A percentile compares a stretch with the other conserved stretches of the same genome.
Evolutionary conservation across 345 rosid genomes (phyloP).

Genomic region (Erucastrum elatum): DNA sequence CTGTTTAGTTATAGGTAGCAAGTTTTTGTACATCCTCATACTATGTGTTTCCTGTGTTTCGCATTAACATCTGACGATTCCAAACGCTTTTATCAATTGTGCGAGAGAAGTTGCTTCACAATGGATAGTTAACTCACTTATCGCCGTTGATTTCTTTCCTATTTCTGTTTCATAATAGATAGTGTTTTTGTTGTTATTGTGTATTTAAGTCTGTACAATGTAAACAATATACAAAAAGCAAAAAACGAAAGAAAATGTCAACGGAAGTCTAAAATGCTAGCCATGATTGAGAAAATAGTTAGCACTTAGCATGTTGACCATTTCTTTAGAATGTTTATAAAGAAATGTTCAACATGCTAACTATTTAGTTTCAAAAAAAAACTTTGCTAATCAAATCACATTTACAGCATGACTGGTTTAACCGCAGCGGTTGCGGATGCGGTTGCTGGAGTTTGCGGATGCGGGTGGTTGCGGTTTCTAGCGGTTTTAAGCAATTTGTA

Average conservation of each 20-base stretch:
- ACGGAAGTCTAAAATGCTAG: not conserved
- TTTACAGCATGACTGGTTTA: too few species aligned
- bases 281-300: not conserved
- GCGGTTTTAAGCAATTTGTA: too few species aligned
- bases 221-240: not conserved
- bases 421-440: too few species aligned
- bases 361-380: too few species aligned
- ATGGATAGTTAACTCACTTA: too few species aligned
- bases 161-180: not conserved
- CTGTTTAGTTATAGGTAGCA: not conserved
- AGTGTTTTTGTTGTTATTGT: not conserved
- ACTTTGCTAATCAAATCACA: not conserved
- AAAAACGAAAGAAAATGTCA: conserved; percentile 14
- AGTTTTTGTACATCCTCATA: not conserved
- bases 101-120: not conserved
- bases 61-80: not conserved
- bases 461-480: too few species aligned
- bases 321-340: not conserved
- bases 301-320: not conserved
- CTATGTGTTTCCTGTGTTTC: not conserved
- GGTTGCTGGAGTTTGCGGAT: too few species aligned
- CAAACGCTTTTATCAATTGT: not conserved
- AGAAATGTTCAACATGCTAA: not conserved
- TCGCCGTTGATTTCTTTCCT: not conserved
- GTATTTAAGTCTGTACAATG: not conserved